Conservation (phyloP, 2,329 filamentous ascomycete species). For the Diaporthe sp. region DNA sequence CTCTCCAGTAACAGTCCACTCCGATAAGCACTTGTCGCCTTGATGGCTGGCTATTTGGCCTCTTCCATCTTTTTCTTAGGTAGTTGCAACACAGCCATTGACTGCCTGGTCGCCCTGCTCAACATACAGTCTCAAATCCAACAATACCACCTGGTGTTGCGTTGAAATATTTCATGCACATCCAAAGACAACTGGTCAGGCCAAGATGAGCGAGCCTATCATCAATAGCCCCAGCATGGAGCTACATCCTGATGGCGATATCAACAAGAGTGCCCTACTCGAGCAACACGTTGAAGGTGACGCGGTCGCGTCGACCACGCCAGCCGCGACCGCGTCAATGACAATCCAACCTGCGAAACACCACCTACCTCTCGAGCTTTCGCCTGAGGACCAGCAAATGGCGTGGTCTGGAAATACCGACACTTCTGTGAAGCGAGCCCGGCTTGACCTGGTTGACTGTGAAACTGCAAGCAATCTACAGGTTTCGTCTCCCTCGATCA, state of each 20-base stretch:
- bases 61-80: neutral
- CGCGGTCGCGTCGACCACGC: neutral
- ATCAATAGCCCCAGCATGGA: neutral
- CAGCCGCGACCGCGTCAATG: neutral
- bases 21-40: neutral
- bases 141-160: neutral
- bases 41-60: neutral
- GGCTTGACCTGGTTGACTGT: neutral
- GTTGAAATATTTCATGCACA: neutral
- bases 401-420: too few relatives aligned
- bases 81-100: neutral
- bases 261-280: neutral
- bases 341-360: neutral
- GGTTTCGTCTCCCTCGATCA: neutral
- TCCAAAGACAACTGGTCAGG: neutral
- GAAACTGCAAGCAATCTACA: neutral
- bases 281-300: neutral
- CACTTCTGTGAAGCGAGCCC: neutral
- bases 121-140: neutral
- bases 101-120: neutral
- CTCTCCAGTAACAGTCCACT: neutral
- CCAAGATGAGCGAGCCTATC: neutral
- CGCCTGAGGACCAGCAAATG: neutral
- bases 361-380: neutral
- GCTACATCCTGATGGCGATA: neutral